Percentiles rank a stretch among this genome's conserved stretches.
Evolutionary conservation across 1,284 basidiomycete species (phyloP).

Genomic region (Golubevia pallescens): DNA sequence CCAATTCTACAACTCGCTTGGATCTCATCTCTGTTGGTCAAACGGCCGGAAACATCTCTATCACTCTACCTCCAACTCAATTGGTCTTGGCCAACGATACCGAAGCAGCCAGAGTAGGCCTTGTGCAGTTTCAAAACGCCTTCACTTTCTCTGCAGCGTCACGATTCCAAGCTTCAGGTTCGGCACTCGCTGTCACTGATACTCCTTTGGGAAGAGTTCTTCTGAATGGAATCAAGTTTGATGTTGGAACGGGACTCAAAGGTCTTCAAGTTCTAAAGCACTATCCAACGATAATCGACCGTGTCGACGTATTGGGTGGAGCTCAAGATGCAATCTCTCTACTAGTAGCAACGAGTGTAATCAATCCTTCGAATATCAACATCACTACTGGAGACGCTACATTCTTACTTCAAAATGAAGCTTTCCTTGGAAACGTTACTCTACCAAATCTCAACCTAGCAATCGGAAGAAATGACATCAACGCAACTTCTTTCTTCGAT

Average conservation of each 20-base stretch:
- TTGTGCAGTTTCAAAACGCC: conserved; percentile 51
- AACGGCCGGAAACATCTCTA: conserved; percentile 46
- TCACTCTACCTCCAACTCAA: conserved; percentile 43
- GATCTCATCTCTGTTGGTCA: conserved; percentile 45
- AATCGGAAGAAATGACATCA: conserved; percentile 46
- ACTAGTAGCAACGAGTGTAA: conserved; percentile 42
- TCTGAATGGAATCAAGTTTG: conserved; percentile 55
- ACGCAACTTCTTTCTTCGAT: conserved; percentile 44
- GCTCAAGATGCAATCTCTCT: conserved; percentile 37
- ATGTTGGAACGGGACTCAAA: conserved; percentile 51
- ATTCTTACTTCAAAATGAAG: conserved; percentile 40
- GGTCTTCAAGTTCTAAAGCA: conserved; percentile 46
- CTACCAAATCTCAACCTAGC: conserved; percentile 43
- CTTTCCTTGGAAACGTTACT: conserved; percentile 46
- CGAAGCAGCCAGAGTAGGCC: conserved; percentile 34
- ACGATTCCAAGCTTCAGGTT: conserved; percentile 37
- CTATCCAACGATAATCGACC: conserved; percentile 54
- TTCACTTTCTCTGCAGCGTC: conserved; percentile 39
- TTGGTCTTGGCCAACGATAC: conserved; percentile 44
- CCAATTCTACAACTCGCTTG: conserved; percentile 46
- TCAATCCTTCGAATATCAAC: conserved; percentile 63
- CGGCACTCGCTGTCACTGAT: conserved; percentile 49
- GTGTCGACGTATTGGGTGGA: conserved; percentile 57
- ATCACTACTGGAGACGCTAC: conserved; percentile 39
- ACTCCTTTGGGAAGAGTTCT: conserved; percentile 54